phyloP scores from a whole-genome alignment of 176 grass and related monocot genomes.

The Rhynchospora breviuscula region DNA sequence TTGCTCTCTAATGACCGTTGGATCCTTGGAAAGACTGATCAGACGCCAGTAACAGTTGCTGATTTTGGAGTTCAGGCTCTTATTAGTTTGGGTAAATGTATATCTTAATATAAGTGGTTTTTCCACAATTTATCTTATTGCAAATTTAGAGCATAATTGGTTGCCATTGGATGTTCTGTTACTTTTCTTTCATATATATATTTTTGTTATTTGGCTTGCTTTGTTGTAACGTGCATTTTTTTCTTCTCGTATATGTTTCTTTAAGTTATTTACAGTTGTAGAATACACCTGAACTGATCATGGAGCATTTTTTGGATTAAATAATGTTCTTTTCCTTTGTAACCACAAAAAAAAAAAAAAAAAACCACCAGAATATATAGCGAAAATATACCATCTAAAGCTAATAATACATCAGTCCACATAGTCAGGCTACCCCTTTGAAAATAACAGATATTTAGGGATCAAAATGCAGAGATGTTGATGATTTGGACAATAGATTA shows the following conservation, averaged over 20 bases:
- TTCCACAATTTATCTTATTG: background rate
- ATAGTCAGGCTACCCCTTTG: background rate
- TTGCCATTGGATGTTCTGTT: background rate
- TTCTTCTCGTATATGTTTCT: background rate
- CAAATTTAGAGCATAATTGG: background rate
- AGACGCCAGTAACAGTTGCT: constrained; percentile 67
- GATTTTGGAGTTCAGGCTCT: constrained; percentile 95
- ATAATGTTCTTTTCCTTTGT: constrained; percentile 22
- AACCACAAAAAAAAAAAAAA: background rate
- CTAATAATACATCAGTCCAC: background rate
- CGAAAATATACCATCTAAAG: background rate
- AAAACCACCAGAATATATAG: background rate
- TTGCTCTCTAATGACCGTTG: constrained; percentile 50
- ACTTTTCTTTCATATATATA: background rate
- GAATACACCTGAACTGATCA: background rate
- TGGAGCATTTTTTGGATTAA: constrained; percentile 20
- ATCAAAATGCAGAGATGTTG: background rate
- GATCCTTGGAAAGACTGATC: constrained; percentile 82
- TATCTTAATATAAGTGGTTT: background rate
- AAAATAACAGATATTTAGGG: background rate
- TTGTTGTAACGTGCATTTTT: background rate
- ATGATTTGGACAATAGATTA: background rate
- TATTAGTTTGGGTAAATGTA: constrained; percentile 67
- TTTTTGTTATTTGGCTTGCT: background rate
- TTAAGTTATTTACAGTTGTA: background rate